Evolutionary conservation across 495 filamentous ascomycete species (phyloP).

Genomic region (Bacidia gigantensis): DNA sequence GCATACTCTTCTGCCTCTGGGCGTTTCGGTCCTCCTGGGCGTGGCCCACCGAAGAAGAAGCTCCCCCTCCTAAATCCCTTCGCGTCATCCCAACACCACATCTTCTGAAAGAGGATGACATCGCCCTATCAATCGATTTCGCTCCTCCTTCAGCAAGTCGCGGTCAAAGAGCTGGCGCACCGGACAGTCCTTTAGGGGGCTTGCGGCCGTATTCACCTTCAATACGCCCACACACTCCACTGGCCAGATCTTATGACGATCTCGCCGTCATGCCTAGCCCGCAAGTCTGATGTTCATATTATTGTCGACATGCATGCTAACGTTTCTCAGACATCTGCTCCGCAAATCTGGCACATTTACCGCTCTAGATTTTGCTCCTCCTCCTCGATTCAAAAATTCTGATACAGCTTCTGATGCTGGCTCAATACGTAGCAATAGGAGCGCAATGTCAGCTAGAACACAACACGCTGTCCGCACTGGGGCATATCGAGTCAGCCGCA

Average conservation of each 20-base stretch:
- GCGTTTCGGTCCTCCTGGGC: slow-evolving; percentile 30
- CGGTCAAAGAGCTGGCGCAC: slow-evolving; percentile 56
- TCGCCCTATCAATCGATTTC: slow-evolving; percentile 68
- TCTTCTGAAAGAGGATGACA: slow-evolving; percentile 71
- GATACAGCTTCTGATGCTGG: slow-evolving; percentile 70
- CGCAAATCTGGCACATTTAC: slow-evolving; percentile 86
- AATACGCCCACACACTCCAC: slow-evolving; percentile 56
- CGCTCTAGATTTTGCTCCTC: slow-evolving; percentile 87
- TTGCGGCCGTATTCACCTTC: slow-evolving; percentile 56
- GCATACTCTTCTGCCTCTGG: slow-evolving; percentile 58
- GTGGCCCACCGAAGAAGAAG: slow-evolving; percentile 35
- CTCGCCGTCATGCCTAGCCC: slow-evolving; percentile 75
- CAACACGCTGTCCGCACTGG: slow-evolving; percentile 69
- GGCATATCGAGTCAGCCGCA: slow-evolving; percentile 76
- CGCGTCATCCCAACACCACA: slow-evolving; percentile 71
- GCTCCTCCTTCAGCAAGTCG: slow-evolving; percentile 62
- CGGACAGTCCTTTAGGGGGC: slow-evolving; percentile 70
- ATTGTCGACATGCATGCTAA: slow-evolving; percentile 17
- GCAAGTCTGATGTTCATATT: slow-evolving; percentile 41
- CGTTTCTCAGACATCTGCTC: slow-evolving; percentile 51
- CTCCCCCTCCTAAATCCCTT: slow-evolving; percentile 57
- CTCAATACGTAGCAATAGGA: slow-evolving; percentile 74
- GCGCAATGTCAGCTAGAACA: slow-evolving; percentile 60
- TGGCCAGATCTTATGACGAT: slow-evolving; percentile 77
- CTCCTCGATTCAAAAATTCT: slow-evolving; percentile 62